Base-by-base conservation (phyloP, 306 rosid species). In the Quercus ilex region DNA sequence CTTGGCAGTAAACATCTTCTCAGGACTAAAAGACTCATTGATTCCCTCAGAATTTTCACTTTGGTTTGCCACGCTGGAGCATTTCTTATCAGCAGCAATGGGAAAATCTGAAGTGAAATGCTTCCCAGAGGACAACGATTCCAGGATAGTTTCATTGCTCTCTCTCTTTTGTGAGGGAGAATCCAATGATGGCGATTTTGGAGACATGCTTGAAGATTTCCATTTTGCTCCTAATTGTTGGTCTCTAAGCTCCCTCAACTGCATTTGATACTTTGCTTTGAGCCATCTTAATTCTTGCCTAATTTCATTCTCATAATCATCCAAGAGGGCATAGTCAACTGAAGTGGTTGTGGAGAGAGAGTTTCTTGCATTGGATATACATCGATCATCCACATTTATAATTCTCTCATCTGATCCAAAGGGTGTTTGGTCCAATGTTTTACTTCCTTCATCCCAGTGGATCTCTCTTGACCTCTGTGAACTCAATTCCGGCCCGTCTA, bases 201-300 rank as follows among this genome's bases (percentile, higher is more conserved):
- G 85, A 38, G 79, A 73, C 70, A 46, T 55, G 84, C 87, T 77
- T 52, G 82, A 64, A 11, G 79, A 21, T 74, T 84, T 90, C 71
- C 75, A 71, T 75, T 79, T 84, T 20, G 73, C 89, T 62, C 88
- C 86, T 35, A 93, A 78, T 65, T 91, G 96, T 49, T 87, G 96
- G 83, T 89, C 89, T 83, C 88, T 90, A n/a, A 89, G 86, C 90
- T 87, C 99, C 77, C 97, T 88, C 84, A 92, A 58, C 88, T 96
- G 98, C 88, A 93, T 79, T 85, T 96, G 98, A 85, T 91, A 96
- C 79, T 86, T 96, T 69, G 97, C 99, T 86, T 92, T 96, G 80
- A 96, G 98, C 99, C 99, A 96, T 88, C 98, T 88, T 11, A 96
- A 79, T 86, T 96, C 99, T 85, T 96, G 99, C 75, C 98, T 88